Conservation (phyloP, 768 basidiomycete genomes). For the Calocybe indica region DNA sequence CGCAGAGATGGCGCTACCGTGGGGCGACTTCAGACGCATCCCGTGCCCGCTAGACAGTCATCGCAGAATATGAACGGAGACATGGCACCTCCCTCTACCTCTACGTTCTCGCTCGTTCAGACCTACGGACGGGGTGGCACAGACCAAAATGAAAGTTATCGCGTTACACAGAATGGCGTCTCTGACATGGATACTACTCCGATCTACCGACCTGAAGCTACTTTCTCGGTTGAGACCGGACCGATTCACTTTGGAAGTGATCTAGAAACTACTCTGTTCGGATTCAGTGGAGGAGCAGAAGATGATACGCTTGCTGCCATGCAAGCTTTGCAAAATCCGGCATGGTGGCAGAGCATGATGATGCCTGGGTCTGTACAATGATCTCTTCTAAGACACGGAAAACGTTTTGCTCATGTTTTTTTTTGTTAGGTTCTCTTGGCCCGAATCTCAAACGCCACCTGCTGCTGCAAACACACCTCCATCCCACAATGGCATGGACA, state of each 20-base stretch:
- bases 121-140: constrained; percentile 14
- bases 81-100: constrained; percentile 15
- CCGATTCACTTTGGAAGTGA: constrained; percentile 38
- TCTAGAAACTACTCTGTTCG: constrained; percentile 27
- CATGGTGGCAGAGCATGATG: constrained; percentile 78
- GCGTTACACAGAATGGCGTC: constrained; percentile 8
- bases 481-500: not conserved
- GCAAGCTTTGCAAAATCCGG: constrained; percentile 64
- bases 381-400: no score
- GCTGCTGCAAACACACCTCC: not conserved
- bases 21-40: constrained; percentile 46
- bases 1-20: constrained; percentile 62
- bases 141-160: constrained; percentile 7
- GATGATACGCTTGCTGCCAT: constrained; percentile 68
- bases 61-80: not conserved
- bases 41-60: constrained; percentile 32
- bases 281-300: constrained; percentile 29
- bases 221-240: constrained; percentile 34
- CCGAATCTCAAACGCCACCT: constrained; percentile 20
- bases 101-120: constrained; percentile 21
- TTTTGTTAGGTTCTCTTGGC: constrained; percentile 22
- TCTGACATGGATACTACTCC: constrained; percentile 25
- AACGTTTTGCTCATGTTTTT: not conserved
- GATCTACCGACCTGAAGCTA: constrained; percentile 42
- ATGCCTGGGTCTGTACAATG: constrained; percentile 61